Evolutionary conservation across 768 basidiomycete species (phyloP).

Genomic region (Termitomyces sp.): DNA sequence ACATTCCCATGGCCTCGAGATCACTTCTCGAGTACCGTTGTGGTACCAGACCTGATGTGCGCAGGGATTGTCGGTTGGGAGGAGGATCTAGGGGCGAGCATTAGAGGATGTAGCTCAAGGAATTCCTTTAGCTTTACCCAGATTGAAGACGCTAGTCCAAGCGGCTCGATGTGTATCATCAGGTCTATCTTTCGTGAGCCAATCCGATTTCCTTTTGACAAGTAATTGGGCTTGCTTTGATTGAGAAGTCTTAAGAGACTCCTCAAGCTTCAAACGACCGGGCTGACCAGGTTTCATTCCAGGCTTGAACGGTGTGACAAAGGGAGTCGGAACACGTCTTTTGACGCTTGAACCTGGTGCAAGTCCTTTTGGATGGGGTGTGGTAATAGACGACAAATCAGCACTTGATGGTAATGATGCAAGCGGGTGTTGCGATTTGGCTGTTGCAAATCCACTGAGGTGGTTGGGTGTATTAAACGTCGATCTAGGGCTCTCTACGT

Average conservation of each 20-base stretch:
- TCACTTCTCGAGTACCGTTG: conserved; percentile 37
- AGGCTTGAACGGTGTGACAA: conserved; percentile 59
- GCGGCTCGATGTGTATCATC: not conserved
- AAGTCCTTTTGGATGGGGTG: conserved; percentile 10
- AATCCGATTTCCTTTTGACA: conserved; percentile 8
- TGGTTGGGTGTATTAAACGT: conserved; percentile 23
- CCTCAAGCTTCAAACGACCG: conserved; percentile 24
- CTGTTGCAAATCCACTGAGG: conserved; percentile 9
- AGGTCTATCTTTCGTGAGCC: conserved; percentile 12
- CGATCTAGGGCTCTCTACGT: conserved; percentile 14
- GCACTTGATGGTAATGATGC: conserved; percentile 21
- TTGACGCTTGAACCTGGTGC: conserved; percentile 1
- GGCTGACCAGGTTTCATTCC: conserved; percentile 41
- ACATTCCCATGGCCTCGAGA: conserved; percentile 50
- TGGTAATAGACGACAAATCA: conserved; percentile 1
- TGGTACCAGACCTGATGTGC: conserved; percentile 45
- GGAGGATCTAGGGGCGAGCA: conserved; percentile 20
- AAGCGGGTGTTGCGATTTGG: conserved; percentile 31
- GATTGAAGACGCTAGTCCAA: conserved; percentile 31
- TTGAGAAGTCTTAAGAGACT: conserved; percentile 14
- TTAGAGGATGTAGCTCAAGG: not conserved
- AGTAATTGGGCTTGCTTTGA: conserved; percentile 6
- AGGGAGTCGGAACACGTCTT: conserved; percentile 32
- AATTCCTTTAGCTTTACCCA: conserved; percentile 28
- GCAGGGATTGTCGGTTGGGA: conserved; percentile 36